A percentile compares a stretch with the other conserved stretches of the same genome.
Evolutionary conservation across 2,329 filamentous ascomycete species (phyloP).

Genomic region (Lachnellula willkommii): DNA sequence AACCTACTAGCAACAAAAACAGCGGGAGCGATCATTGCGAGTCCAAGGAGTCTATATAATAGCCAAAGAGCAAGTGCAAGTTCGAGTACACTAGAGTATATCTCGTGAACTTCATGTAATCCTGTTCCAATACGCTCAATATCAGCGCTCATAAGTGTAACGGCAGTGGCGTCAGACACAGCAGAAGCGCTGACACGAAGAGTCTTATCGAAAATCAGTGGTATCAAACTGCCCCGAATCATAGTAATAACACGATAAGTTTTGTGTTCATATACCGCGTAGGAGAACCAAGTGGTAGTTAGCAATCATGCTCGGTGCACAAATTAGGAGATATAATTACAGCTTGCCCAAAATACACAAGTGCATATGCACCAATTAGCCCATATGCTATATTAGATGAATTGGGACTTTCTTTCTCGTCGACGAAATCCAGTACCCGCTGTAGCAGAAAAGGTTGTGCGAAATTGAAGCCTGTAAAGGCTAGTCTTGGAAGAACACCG

Average conservation of each 20-base stretch:
- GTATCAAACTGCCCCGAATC: conserved; percentile 4
- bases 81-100: conserved; percentile 36
- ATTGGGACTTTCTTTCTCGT: conserved; percentile 23
- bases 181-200: conserved; percentile 25
- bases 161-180: conserved; percentile 25
- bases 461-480: conserved; percentile 38
- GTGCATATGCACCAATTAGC: conserved; percentile 37
- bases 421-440: conserved; percentile 30
- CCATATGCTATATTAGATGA: conserved; percentile 30
- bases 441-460: conserved; percentile 43
- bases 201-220: conserved; percentile 4
- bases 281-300: conserved; percentile 1
- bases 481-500: conserved; percentile 34
- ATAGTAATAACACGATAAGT: conserved; percentile 8
- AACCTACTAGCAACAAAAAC: background rate
- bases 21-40: conserved; percentile 14
- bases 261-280: conserved; percentile 5
- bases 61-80: conserved; percentile 34
- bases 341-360: conserved; percentile 40
- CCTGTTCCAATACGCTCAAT: conserved; percentile 29
- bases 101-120: conserved; percentile 30
- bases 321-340: conserved; percentile 22
- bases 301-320: background rate
- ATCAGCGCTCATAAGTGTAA: conserved; percentile 40
- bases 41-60: conserved; percentile 32